Evolutionary conservation across 345 rosid genomes (phyloP).

Genomic region (Viola odorata): DNA sequence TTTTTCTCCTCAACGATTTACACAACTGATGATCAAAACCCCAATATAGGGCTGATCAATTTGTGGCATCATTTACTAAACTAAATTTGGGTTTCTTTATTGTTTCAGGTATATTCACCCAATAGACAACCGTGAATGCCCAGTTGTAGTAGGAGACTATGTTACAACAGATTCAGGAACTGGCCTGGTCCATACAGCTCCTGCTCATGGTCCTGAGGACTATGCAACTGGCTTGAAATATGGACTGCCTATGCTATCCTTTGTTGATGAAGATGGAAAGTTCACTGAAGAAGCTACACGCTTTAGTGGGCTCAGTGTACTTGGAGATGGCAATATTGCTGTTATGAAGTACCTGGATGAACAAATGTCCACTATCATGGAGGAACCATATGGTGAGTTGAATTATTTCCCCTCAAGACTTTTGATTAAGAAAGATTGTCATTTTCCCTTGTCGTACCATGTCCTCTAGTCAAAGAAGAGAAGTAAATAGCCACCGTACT

Average conservation of each 20-base stretch:
- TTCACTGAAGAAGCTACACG: constrained; percentile 88
- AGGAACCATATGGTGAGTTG: constrained; percentile 78
- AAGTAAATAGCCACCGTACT: neutral
- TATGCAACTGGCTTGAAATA: constrained; percentile 79
- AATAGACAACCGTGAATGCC: constrained; percentile 61
- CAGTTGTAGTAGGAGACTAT: constrained; percentile 92
- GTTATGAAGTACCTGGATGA: constrained; percentile 75
- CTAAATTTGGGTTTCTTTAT: constrained; percentile 14
- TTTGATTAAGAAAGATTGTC: neutral
- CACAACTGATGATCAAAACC: constrained; percentile 6
- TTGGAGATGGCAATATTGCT: constrained; percentile 84
- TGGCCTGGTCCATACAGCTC: constrained; percentile 97
- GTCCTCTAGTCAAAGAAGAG: neutral
- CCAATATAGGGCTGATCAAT: constrained; percentile 1
- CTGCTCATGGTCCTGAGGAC: constrained; percentile 99
- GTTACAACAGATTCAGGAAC: constrained; percentile 98
- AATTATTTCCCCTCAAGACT: neutral
- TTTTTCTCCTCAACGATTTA: neutral
- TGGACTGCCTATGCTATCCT: constrained; percentile 74
- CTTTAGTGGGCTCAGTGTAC: constrained; percentile 89
- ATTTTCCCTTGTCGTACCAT: neutral
- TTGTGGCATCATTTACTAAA: constrained; percentile 2
- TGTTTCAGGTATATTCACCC: constrained; percentile 80
- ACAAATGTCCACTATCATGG: constrained; percentile 59
- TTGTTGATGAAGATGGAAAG: constrained; percentile 83